Conservation (phyloP, 2,329 filamentous ascomycete species). For the Cladophialophora bantiana region DNA sequence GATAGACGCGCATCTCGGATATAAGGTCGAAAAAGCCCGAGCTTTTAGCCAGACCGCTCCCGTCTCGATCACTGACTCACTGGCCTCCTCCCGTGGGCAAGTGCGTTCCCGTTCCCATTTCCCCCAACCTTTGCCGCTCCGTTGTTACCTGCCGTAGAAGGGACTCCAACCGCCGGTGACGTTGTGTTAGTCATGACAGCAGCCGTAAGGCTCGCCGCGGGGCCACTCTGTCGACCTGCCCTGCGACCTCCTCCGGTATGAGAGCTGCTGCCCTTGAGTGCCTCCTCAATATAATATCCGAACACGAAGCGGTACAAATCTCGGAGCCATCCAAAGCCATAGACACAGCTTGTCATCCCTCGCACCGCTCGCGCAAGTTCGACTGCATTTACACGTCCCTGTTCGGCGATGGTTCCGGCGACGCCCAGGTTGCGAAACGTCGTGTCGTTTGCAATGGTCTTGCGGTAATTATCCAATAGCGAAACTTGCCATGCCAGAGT, state of each 20-base stretch:
- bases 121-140: conserved; percentile 7
- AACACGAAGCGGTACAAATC: conserved; percentile 87
- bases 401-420: conserved; percentile 61
- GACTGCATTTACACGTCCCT: conserved; percentile 68
- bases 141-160: background rate
- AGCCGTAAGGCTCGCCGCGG: conserved; percentile 31
- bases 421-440: conserved; percentile 60
- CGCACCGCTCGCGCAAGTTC: conserved; percentile 82
- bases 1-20: too few species aligned
- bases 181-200: conserved; percentile 27
- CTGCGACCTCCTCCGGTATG: conserved; percentile 14
- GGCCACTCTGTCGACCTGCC: conserved; percentile 9
- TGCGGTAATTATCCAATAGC: conserved; percentile 80
- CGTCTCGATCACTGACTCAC: conserved; percentile 22
- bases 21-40: too few species aligned
- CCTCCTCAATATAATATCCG: conserved; percentile 81
- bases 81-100: conserved; percentile 17
- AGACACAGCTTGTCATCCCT: conserved; percentile 73
- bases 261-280: conserved; percentile 46
- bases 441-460: conserved; percentile 75
- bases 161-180: background rate
- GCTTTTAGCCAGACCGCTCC: background rate
- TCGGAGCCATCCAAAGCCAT: conserved; percentile 75
- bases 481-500: conserved; percentile 71
- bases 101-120: conserved; percentile 18